Evolutionary conservation across 2,329 filamentous ascomycete species (phyloP).

Genomic region (Penicillium sp.): DNA sequence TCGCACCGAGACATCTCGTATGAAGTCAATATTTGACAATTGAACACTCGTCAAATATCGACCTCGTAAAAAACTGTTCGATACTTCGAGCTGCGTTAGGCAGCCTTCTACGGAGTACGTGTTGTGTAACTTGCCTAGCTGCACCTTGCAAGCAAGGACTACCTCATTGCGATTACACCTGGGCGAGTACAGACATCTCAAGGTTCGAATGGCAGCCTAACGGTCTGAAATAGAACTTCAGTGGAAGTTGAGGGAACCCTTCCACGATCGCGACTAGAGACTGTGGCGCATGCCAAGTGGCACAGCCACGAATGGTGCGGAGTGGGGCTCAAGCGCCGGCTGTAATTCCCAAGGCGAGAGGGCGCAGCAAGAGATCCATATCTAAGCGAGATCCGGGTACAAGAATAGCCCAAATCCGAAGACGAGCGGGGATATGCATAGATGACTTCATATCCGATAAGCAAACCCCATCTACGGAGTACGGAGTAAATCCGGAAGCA

Average conservation of each 20-base stretch:
- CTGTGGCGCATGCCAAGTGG: neutral
- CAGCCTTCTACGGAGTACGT: neutral
- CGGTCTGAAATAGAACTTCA: neutral
- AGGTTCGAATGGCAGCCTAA: neutral
- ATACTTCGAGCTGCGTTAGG: neutral
- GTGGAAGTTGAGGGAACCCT: neutral
- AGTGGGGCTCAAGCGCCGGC: neutral
- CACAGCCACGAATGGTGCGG: constrained; percentile 2
- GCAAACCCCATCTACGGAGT: neutral
- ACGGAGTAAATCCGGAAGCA: neutral
- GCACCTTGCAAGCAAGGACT: neutral
- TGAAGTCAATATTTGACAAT: too few relatives aligned
- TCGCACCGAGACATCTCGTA: too few relatives aligned
- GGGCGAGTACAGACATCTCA: neutral
- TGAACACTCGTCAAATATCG: too few relatives aligned
- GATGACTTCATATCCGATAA: neutral
- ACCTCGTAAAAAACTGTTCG: neutral
- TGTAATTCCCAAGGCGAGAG: neutral
- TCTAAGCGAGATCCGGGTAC: neutral
- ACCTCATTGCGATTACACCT: neutral
- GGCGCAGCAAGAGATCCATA: neutral
- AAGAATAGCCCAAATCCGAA: neutral
- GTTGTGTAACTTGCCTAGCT: neutral
- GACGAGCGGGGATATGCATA: neutral
- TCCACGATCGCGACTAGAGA: neutral